Evolutionary conservation across 768 basidiomycete genomes (phyloP).

Genomic region (Russula olivacea): DNA sequence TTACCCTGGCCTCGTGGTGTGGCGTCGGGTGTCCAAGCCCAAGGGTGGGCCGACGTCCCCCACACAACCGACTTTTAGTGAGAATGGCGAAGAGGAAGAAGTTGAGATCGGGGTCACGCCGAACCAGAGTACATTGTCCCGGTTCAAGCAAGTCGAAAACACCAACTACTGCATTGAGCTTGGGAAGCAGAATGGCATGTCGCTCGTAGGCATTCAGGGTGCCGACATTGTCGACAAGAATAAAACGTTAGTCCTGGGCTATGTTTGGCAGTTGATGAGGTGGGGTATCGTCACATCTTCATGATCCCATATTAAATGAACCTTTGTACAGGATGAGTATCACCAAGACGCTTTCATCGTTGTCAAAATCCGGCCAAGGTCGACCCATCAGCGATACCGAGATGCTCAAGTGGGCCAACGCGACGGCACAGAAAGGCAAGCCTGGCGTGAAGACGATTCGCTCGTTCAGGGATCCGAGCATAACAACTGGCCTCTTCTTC

Average conservation of each 20-base stretch:
- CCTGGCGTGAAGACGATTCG: constrained; percentile 58
- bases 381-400: constrained; percentile 86
- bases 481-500: constrained; percentile 89
- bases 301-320: not conserved
- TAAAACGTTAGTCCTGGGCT: constrained; percentile 87
- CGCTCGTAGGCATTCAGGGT: constrained; percentile 95
- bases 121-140: constrained; percentile 77
- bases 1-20: constrained; percentile 84
- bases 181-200: constrained; percentile 88
- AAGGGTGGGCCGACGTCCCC: constrained; percentile 53
- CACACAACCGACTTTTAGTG: constrained; percentile 23
- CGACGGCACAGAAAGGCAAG: constrained; percentile 71
- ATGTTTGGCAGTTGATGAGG: constrained; percentile 99
- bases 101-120: constrained; percentile 78
- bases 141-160: constrained; percentile 98
- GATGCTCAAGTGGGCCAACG: constrained; percentile 95
- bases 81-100: constrained; percentile 62
- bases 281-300: constrained; percentile 31
- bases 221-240: constrained; percentile 94
- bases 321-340: constrained; percentile 63
- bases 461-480: constrained; percentile 89
- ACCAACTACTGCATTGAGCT: constrained; percentile 95
- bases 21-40: constrained; percentile 95
- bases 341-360: constrained; percentile 75
- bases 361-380: constrained; percentile 63